phyloP scores from a whole-genome alignment of 805 yeast genomes.

The Jamesozyma gamospora region DNA sequence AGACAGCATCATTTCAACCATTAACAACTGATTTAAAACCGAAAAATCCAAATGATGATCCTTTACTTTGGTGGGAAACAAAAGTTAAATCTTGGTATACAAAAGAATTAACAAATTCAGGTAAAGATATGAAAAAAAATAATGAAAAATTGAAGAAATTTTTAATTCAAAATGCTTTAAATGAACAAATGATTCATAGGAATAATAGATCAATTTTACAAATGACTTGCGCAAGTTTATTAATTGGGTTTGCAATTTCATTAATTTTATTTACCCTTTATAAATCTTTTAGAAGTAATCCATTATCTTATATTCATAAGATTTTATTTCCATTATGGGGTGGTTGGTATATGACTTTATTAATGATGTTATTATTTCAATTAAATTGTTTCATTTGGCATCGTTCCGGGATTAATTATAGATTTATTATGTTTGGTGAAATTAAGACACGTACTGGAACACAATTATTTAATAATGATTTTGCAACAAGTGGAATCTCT shows the following conservation, averaged over 20 bases:
- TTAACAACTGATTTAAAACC: slow-evolving; percentile 10
- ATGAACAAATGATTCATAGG: slow-evolving; percentile 28
- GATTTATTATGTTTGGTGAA: slow-evolving; percentile 72
- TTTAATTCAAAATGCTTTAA: slow-evolving; percentile 23
- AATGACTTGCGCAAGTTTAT: slow-evolving; percentile 55
- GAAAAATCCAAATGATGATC: slow-evolving; percentile 19
- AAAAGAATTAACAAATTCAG: slow-evolving; percentile 23
- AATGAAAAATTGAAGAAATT: slow-evolving; percentile 22
- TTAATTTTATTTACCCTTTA: slow-evolving; percentile 51
- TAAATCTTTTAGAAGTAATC: slow-evolving; percentile 37
- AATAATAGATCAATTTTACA: slow-evolving; percentile 27
- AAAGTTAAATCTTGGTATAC: slow-evolving; percentile 33
- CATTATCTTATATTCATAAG: slow-evolving; percentile 35
- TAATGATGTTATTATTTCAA: slow-evolving; percentile 57
- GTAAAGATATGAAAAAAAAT: slow-evolving; percentile 21
- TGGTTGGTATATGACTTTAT: slow-evolving; percentile 61
- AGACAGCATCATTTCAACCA: slow-evolving; percentile 10
- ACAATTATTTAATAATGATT: slow-evolving; percentile 29
- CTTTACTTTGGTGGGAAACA: slow-evolving; percentile 24
- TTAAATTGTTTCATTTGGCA: slow-evolving; percentile 68
- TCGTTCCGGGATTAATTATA: slow-evolving; percentile 69
- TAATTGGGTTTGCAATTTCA: slow-evolving; percentile 63
- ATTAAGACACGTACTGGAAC: slow-evolving; percentile 54
- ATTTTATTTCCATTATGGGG: slow-evolving; percentile 83
- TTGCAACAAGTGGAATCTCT: slow-evolving; percentile 29